phyloP scores from a whole-genome alignment of 75 land plant species.

The Chamaecyparis obtusa region DNA sequence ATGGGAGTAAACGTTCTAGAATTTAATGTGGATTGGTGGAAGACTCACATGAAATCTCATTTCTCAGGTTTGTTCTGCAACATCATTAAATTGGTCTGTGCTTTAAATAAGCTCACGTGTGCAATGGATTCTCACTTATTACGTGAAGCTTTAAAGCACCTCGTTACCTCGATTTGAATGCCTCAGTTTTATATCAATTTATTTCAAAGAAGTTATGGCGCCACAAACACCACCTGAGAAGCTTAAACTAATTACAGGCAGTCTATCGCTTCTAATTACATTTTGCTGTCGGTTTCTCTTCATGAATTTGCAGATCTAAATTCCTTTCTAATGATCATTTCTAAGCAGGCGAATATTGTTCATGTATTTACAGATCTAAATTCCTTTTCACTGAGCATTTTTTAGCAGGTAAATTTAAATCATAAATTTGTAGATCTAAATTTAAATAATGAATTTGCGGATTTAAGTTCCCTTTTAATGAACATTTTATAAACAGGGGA shows the following conservation, averaged over 20 bases:
- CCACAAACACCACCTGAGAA: background rate
- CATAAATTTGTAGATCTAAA: too few relatives aligned
- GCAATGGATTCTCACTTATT: slow-evolving; percentile 13
- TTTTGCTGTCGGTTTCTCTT: too few relatives aligned
- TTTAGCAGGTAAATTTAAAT: too few relatives aligned
- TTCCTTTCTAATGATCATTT: too few relatives aligned
- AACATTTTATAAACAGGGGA: too few relatives aligned
- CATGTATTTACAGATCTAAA: too few relatives aligned
- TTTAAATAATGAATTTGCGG: too few relatives aligned
- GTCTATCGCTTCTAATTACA: too few relatives aligned
- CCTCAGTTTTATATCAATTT: background rate
- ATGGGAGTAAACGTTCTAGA: background rate
- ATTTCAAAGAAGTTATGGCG: background rate
- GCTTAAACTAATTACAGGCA: background rate
- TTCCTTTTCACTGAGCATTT: too few relatives aligned
- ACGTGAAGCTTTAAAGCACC: slow-evolving; percentile 8
- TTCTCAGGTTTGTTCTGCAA: background rate
- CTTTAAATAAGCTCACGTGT: slow-evolving; percentile 8
- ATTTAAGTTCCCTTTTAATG: too few relatives aligned
- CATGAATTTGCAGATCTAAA: too few relatives aligned
- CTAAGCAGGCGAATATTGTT: too few relatives aligned
- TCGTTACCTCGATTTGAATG: background rate
- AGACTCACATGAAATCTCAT: slow-evolving; percentile 9
- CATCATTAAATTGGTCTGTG: background rate
- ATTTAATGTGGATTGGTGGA: background rate